Evolutionary conservation across 2,329 filamentous ascomycete species (phyloP).

Genomic region (Tolypocladium tropicale): DNA sequence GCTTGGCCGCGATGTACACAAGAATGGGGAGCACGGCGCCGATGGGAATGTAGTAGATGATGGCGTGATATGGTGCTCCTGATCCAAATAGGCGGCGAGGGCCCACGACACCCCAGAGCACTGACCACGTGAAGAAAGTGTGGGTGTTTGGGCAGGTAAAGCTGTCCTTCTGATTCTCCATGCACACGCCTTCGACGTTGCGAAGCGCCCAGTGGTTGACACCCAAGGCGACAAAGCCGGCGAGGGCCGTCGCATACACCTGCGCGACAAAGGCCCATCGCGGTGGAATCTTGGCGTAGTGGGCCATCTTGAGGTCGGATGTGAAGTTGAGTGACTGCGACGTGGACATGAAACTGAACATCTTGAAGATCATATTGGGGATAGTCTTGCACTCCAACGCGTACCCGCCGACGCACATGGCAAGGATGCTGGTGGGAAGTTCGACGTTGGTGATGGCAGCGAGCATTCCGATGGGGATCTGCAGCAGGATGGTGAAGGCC

Average conservation of each 20-base stretch:
- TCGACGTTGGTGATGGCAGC: constrained; percentile 46
- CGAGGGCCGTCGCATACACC: constrained; percentile 41
- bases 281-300: constrained; percentile 51
- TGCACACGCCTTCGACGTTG: constrained; percentile 48
- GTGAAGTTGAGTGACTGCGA: constrained; percentile 48
- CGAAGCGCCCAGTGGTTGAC: constrained; percentile 51
- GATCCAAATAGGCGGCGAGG: constrained; percentile 48
- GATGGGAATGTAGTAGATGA: constrained; percentile 10
- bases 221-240: constrained; percentile 42
- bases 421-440: constrained; percentile 52
- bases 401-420: constrained; percentile 58
- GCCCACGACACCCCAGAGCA: constrained; percentile 60
- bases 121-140: constrained; percentile 49
- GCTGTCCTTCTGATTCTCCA: constrained; percentile 33
- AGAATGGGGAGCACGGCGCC: constrained; percentile 10
- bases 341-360: constrained; percentile 54
- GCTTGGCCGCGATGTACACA: constrained; percentile 8
- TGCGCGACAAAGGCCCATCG: constrained; percentile 44
- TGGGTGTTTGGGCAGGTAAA: constrained; percentile 40
- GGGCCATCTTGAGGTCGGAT: constrained; percentile 50
- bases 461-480: constrained; percentile 45
- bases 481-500: constrained; percentile 38
- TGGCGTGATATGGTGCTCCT: constrained; percentile 7
- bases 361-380: constrained; percentile 64
- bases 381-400: constrained; percentile 54